A percentile compares a stretch with the other conserved stretches of the same genome.
These are phyloP conservation scores for Botrytis fragariae DNA, from an alignment of 2,329 filamentous ascomycete species.

Conservation along the genomic window DNA sequence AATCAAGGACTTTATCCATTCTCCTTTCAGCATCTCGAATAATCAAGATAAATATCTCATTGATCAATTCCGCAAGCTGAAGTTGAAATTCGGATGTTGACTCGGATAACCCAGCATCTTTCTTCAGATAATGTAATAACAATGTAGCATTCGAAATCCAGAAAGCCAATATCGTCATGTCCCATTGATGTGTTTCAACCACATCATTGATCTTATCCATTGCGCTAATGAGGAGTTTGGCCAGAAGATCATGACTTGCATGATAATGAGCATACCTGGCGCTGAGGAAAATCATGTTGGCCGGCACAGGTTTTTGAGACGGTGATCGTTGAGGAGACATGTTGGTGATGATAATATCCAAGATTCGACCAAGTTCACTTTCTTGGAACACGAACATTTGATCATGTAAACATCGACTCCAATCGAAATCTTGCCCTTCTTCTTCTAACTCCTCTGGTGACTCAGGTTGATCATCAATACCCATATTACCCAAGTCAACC, in stretches of 20 bases:
- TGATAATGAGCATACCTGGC: conserved; percentile 97
- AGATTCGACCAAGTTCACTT: conserved; percentile 82
- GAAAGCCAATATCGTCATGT: conserved; percentile 98
- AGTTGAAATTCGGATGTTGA: conserved; percentile 87
- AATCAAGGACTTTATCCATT: conserved; percentile 92
- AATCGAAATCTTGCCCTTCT: conserved; percentile 91
- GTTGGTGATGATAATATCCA: conserved; percentile 94
- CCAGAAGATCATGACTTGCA: conserved; percentile 79
- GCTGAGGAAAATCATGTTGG: conserved; percentile 94
- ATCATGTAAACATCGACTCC: conserved; percentile 90
- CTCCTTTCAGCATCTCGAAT: conserved; percentile 93
- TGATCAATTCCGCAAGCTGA: conserved; percentile 89
- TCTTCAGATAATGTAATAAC: conserved; percentile 94
- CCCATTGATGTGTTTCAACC: conserved; percentile 95
- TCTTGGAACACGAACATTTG: conserved; percentile 99
- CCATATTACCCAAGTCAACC: conserved; percentile 92
- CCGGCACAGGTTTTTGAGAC: conserved; percentile 95
- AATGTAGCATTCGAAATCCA: conserved; percentile 98
- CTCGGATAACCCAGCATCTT: conserved; percentile 77
- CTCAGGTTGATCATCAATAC: conserved; percentile 93
- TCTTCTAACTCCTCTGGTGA: conserved; percentile 78
- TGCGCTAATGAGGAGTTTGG: conserved; percentile 75
- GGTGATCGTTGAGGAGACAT: conserved; percentile 96
- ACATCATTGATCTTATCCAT: conserved; percentile 97
- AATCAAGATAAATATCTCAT: conserved; percentile 97